Evolutionary conservation across 78 protist species (phyloP).

Genomic region (Guillardia theta): DNA sequence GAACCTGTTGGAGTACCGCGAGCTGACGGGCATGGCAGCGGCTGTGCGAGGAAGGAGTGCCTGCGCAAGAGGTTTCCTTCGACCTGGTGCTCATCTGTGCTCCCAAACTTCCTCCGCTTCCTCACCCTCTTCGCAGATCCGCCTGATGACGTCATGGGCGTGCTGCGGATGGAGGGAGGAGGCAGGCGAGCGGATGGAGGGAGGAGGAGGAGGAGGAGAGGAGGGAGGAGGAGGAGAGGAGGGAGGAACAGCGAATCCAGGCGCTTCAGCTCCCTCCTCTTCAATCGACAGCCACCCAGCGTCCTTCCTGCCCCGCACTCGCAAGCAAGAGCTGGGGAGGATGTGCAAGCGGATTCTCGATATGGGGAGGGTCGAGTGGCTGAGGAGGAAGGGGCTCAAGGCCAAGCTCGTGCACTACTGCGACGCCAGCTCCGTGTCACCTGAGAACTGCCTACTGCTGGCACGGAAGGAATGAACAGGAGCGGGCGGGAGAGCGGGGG

Average conservation of each 20-base stretch:
- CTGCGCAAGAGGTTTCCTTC: too few relatives aligned
- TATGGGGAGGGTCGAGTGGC: background rate
- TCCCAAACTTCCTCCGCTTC: background rate
- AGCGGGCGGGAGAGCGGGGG: background rate
- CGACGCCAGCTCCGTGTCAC: background rate
- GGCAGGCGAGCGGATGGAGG: background rate
- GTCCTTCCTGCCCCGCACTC: background rate
- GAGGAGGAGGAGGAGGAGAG: background rate
- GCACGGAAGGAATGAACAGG: background rate
- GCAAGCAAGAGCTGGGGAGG: background rate
- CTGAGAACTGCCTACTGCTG: constrained; percentile 12
- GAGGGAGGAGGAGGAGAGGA: background rate
- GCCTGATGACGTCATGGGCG: constrained; percentile 9
- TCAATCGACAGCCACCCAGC: too few relatives aligned
- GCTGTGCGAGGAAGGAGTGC: background rate
- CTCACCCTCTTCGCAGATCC: too few relatives aligned
- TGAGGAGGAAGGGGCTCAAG: background rate
- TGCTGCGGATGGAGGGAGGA: background rate
- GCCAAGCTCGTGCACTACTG: constrained; percentile 22
- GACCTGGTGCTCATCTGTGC: too few relatives aligned
- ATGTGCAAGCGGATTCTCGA: constrained; percentile 20
- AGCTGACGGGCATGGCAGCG: background rate
- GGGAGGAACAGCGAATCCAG: background rate
- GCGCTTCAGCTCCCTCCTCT: too few relatives aligned
- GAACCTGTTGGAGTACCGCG: background rate